Evolutionary conservation across 352 stramenopile species (phyloP).

Genomic region (Globisporangium alternatum): DNA sequence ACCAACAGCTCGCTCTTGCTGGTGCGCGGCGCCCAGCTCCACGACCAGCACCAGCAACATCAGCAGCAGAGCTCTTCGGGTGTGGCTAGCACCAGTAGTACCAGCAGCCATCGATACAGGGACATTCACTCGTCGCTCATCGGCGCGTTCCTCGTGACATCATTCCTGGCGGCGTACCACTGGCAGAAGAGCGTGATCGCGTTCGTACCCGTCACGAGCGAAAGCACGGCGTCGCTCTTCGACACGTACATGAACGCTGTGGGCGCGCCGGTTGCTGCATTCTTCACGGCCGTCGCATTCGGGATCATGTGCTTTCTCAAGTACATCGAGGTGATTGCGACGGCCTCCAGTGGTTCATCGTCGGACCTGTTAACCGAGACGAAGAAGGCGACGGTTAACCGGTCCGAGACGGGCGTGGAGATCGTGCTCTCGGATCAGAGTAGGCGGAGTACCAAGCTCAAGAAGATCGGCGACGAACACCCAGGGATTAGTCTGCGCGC

Average conservation of each 20-base stretch:
- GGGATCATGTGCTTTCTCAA: conserved; percentile 54
- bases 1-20: conserved; percentile 85
- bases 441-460: not conserved
- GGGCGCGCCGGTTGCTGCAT: conserved; percentile 38
- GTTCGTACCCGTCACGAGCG: conserved; percentile 22
- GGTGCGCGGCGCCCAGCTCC: conserved; percentile 37
- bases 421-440: conserved; percentile 8
- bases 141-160: conserved; percentile 44
- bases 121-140: conserved; percentile 40
- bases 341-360: not conserved
- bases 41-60: conserved; percentile 11
- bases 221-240: conserved; percentile 25
- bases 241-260: conserved; percentile 54
- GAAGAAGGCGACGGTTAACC: conserved; percentile 1
- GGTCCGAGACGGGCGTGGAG: not conserved
- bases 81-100: not conserved
- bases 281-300: conserved; percentile 54
- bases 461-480: conserved; percentile 10
- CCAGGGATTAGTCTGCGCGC: conserved; percentile 3
- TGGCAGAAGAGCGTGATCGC: conserved; percentile 73
- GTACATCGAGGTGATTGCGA: conserved; percentile 29
- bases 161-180: conserved; percentile 67
- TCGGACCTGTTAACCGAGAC: not conserved
- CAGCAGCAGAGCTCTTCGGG: not conserved
- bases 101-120: conserved; percentile 5